These are phyloP conservation scores for Ramalina peruviana DNA, from an alignment of 495 filamentous ascomycete genomes.

Conservation along the genomic window DNA sequence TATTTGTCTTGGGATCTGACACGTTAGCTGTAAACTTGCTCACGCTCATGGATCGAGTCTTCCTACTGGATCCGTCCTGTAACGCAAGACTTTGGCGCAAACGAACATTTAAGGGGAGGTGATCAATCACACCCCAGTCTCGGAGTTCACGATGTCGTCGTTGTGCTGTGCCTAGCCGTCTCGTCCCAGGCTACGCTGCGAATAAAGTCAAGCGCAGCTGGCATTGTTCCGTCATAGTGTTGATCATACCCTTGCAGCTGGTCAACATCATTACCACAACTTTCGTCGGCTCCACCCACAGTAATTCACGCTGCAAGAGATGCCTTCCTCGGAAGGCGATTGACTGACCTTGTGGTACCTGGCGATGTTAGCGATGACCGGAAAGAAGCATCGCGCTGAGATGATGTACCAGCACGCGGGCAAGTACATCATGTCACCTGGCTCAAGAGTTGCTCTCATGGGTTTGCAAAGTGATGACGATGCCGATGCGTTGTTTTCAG, in stretches of 20 bases:
- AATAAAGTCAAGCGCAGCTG: constrained; percentile 40
- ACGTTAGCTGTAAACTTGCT: too few species aligned
- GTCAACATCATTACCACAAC: not conserved
- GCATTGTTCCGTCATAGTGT: constrained; percentile 48
- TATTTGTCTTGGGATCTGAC: too few species aligned
- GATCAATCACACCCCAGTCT: too few species aligned
- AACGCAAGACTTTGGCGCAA: too few species aligned
- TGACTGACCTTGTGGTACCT: constrained; percentile 63
- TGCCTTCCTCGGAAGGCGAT: constrained; percentile 42
- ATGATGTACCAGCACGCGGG: constrained; percentile 53
- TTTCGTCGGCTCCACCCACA: constrained; percentile 33
- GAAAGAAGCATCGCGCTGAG: not conserved
- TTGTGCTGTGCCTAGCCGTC: not conserved
- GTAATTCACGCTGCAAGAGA: constrained; percentile 66
- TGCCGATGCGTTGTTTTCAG: constrained; percentile 28
- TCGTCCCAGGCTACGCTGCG: constrained; percentile 19
- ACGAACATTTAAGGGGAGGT: too few species aligned
- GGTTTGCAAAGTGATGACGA: constrained; percentile 42
- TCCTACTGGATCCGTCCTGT: too few species aligned
- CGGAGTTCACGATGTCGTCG: too few species aligned
- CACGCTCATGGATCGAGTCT: too few species aligned
- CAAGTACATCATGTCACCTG: constrained; percentile 72
- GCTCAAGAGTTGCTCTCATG: constrained; percentile 43
- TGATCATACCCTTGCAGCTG: constrained; percentile 46
- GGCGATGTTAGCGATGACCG: not conserved